Evolutionary conservation across 768 basidiomycete species (phyloP), one percentile per base, ranked within the genome.

Genomic region (Porpolomopsis calyptriformis): DNA sequence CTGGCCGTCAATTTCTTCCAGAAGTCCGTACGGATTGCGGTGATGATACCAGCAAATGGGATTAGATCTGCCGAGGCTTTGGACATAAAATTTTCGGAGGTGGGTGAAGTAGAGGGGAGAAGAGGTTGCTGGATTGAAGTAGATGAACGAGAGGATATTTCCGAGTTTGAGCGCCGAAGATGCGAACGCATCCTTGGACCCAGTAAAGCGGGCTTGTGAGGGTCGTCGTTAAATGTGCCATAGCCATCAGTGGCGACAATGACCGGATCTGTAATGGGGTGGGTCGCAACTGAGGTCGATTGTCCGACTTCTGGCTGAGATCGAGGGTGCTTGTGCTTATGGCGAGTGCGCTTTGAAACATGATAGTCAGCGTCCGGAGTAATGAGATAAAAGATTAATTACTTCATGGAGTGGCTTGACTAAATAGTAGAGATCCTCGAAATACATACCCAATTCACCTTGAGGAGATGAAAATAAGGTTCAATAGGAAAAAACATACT

Each of bases 401-500:
- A n/a, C 23, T 23, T 73, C 65, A 53, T 80, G 80, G 12, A 81
- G 64, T 1, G 79, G 77, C 20, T 66, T 64, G 33, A 80, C 65
- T 2, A 79, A 62, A 33, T 68, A 69, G 51, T 78, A 81, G 1
- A 82, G 62, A 52, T 82, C 80, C 49, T 77, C 72, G 51, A 77
- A 80, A 49, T 76, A 77, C 24, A 78, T 76, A 0, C 77, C 77
- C 9, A 70, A 59, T 59, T 80, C 80, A 1, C 76, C 75, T 75
- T 47, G 3, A 33, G 5, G 24, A 42, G 14, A 27, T 7, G 16
- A 26, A 18, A 50, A 26, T 31, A 40, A 19, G 26, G 11, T 45
- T 11, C 10, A 16, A 31, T 20, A 36, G 44, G 45, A 11, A 24
- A 2, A 46, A 10, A 20, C 33, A 18, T 42, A 16, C 12, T 10